Evolutionary conservation across 345 rosid species (phyloP).

Genomic region (Salix udensis): DNA sequence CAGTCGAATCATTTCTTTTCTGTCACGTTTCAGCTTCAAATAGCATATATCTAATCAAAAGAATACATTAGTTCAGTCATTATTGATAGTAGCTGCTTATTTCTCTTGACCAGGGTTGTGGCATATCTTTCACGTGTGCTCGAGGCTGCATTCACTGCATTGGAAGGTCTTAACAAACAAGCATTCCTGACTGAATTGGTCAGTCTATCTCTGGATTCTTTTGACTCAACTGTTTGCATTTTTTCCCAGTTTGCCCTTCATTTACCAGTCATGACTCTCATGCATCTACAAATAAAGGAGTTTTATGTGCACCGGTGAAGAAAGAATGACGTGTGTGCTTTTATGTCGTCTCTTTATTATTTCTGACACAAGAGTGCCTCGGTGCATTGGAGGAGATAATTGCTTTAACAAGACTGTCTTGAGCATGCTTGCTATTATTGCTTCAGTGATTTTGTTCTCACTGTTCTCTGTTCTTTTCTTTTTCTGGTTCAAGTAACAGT

Average conservation of each 20-base stretch:
- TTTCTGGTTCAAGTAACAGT: not conserved
- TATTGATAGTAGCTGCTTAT: not conserved
- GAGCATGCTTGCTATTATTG: not conserved
- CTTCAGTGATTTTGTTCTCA: not conserved
- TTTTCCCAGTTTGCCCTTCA: not conserved
- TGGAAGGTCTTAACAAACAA: constrained; percentile 97
- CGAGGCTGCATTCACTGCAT: constrained; percentile 89
- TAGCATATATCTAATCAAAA: not conserved
- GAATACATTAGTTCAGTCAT: not conserved
- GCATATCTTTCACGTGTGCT: constrained; percentile 97
- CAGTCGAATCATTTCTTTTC: not conserved
- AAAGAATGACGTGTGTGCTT: not conserved
- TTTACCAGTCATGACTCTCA: constrained; percentile 4
- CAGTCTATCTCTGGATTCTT: constrained; percentile 12
- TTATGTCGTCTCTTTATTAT: not conserved
- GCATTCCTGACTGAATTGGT: constrained; percentile 96
- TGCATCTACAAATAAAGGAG: not conserved
- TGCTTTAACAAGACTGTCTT: not conserved
- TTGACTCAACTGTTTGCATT: not conserved
- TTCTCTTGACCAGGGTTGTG: constrained; percentile 58
- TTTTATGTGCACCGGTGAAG: not conserved
- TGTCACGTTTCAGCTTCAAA: not conserved
- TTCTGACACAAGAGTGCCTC: not conserved
- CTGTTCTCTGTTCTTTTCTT: not conserved
- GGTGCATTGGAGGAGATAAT: not conserved